Evolutionary conservation across 345 rosid species (phyloP).

Genomic region (Salix exigua): DNA sequence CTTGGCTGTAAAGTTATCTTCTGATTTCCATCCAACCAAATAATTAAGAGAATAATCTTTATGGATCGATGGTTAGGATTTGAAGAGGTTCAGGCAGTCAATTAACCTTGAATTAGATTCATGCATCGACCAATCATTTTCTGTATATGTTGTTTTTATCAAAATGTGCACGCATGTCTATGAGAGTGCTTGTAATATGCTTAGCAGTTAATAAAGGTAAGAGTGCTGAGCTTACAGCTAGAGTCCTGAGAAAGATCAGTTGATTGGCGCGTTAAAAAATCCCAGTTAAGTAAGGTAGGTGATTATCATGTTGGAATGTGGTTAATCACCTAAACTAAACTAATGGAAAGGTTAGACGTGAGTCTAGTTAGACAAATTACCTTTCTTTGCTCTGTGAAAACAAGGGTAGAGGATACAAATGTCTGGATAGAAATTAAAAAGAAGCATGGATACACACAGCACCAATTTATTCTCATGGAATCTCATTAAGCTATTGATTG

Average conservation of each 20-base stretch:
- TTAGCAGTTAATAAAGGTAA: not conserved
- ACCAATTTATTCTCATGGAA: not conserved
- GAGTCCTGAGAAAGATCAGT: not conserved
- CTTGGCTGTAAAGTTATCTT: not conserved
- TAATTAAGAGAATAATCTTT: not conserved
- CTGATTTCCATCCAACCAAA: not conserved
- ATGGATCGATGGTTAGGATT: not conserved
- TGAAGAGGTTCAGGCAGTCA: not conserved
- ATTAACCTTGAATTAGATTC: constrained; percentile 1
- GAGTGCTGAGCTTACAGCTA: not conserved
- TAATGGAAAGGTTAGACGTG: not conserved
- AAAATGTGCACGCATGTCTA: constrained; percentile 21
- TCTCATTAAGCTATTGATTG: constrained; percentile 8
- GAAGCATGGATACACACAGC: not conserved
- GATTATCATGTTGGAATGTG: not conserved
- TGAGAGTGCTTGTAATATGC: constrained; percentile 3
- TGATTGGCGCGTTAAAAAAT: not conserved
- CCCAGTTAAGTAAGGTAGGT: not conserved
- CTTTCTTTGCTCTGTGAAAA: not conserved
- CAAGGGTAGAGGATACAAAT: not conserved
- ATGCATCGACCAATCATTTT: not conserved
- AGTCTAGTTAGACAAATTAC: not conserved
- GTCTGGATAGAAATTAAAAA: not conserved
- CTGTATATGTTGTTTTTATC: not conserved
- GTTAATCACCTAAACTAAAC: not conserved